Conservation (phyloP, 371 early-diverging fungal species). For the Lichtheimia corymbifera region DNA sequence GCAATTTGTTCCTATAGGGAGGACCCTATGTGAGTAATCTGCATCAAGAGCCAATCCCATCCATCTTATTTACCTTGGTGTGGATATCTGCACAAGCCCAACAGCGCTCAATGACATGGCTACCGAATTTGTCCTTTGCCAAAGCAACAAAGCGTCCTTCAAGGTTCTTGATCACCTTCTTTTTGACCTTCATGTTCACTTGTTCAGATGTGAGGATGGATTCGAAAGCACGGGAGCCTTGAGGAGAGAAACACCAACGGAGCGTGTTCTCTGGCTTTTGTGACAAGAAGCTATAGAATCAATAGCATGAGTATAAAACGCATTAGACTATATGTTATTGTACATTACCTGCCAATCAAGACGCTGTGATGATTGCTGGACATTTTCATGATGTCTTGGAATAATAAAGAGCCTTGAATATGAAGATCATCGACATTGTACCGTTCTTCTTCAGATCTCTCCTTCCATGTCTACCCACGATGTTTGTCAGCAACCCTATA, state of each 20-base stretch:
- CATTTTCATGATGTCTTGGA: conserved; percentile 71
- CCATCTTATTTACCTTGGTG: conserved; percentile 46
- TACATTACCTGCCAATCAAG: conserved; percentile 52
- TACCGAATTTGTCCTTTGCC: conserved; percentile 77
- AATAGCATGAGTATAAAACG: background rate
- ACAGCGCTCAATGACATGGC: conserved; percentile 77
- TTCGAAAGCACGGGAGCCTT: conserved; percentile 77
- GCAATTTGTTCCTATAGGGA: conserved; percentile 62
- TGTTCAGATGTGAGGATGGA: conserved; percentile 60
- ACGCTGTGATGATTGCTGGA: conserved; percentile 61
- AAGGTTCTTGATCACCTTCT: conserved; percentile 64
- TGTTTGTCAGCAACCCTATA: background rate
- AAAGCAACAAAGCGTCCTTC: conserved; percentile 58
- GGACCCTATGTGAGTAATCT: background rate
- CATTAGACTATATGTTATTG: conserved; percentile 9
- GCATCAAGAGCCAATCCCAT: too few species aligned
- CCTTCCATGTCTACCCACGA: conserved; percentile 28
- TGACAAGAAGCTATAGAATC: conserved; percentile 48
- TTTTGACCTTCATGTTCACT: conserved; percentile 62
- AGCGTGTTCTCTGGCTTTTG: conserved; percentile 51
- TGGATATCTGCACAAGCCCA: conserved; percentile 80
- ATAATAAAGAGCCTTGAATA: conserved; percentile 73
- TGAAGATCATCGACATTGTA: conserved; percentile 52
- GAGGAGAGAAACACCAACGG: conserved; percentile 68
- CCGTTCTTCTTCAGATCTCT: conserved; percentile 36